phyloP scores from a whole-genome alignment of 2,329 filamentous ascomycete genomes.

The Aspergillus sergii region DNA sequence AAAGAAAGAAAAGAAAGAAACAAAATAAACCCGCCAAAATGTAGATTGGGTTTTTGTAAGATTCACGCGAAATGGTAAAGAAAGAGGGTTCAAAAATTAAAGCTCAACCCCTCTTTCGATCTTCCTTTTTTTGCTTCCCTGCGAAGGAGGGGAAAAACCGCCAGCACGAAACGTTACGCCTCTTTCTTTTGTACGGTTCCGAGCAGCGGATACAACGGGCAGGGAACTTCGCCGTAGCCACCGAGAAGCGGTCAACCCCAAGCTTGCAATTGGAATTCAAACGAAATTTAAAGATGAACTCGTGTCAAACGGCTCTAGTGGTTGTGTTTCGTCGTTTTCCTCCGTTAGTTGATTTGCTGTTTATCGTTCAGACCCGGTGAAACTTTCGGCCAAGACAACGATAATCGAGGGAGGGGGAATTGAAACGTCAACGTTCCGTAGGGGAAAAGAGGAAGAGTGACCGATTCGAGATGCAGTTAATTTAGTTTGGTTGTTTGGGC shows the following conservation, averaged over 20 bases:
- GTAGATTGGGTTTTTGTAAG: background rate
- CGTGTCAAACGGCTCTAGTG: background rate
- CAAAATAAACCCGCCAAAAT: background rate
- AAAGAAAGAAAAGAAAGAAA: background rate
- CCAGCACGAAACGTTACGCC: background rate
- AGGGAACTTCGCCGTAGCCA: background rate
- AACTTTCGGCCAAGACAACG: constrained; percentile 2
- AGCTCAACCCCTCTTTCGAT: constrained; percentile 7
- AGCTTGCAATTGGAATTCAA: background rate
- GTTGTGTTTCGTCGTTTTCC: background rate
- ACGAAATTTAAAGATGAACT: background rate
- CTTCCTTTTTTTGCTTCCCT: constrained; percentile 1
- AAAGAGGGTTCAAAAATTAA: background rate
- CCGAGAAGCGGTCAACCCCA: constrained; percentile 3
- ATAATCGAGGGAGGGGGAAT: constrained; percentile 1
- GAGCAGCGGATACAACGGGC: constrained; percentile 15
- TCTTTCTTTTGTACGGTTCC: constrained; percentile 14
- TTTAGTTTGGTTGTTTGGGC: background rate
- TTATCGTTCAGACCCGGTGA: background rate
- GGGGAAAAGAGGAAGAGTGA: constrained; percentile 3
- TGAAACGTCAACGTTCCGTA: constrained; percentile 4
- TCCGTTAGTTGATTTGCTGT: too few relatives aligned
- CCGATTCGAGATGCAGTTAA: background rate
- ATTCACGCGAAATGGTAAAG: constrained; percentile 5
- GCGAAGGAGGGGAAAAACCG: background rate